Conservation (phyloP, 192 early-diverging fungal species). For the Podochytrium sp. region DNA sequence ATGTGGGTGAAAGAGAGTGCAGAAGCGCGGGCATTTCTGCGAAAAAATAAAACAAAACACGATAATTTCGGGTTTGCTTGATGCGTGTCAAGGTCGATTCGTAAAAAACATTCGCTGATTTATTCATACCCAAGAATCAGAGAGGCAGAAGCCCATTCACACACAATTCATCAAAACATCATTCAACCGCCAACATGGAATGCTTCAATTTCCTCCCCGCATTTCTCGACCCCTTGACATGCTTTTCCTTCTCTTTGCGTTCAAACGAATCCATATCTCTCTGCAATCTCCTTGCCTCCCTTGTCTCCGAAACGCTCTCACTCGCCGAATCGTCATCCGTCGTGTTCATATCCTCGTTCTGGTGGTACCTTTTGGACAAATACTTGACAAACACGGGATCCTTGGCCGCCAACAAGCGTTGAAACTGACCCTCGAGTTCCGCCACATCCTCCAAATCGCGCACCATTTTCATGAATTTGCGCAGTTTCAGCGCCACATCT, state of each 20-base stretch:
- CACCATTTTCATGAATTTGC: slow-evolving; percentile 37
- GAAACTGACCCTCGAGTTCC: slow-evolving; percentile 27
- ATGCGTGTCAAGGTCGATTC: background rate
- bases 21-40: too few species aligned
- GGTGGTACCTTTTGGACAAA: slow-evolving; percentile 38
- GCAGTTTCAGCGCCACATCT: slow-evolving; percentile 33
- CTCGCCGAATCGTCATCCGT: slow-evolving; percentile 21
- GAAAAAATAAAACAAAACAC: too few species aligned
- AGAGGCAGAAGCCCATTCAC: too few species aligned
- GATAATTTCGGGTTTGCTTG: too few species aligned
- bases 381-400: slow-evolving; percentile 45
- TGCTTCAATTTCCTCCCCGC: slow-evolving; percentile 44
- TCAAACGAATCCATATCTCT: slow-evolving; percentile 36
- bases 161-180: background rate
- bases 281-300: slow-evolving; percentile 10
- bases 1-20: too few species aligned
- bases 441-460: slow-evolving; percentile 30
- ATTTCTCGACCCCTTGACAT: slow-evolving; percentile 38
- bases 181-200: background rate
- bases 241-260: slow-evolving; percentile 47
- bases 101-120: background rate
- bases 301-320: background rate
- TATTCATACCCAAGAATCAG: background rate
- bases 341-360: background rate
- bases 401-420: slow-evolving; percentile 24